A percentile compares a stretch with the other conserved stretches of the same genome.
phyloP scores from a whole-genome alignment of 208 protist genomes.

The Acanthamoeba castellanii region DNA sequence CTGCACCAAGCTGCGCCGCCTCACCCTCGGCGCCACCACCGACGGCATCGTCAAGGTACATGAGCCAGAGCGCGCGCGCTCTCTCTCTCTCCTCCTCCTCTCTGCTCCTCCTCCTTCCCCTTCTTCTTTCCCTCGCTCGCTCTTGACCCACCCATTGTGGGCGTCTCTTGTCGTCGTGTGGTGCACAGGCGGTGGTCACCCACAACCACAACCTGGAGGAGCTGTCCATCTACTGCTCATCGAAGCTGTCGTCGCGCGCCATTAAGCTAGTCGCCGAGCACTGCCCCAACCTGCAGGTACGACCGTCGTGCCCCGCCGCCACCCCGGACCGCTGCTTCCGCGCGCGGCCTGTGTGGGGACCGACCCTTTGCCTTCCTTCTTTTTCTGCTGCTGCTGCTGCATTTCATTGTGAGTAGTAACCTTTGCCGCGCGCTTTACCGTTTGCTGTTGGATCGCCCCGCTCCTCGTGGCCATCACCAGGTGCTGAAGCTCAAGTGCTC shows the following conservation, averaged over 20 bases:
- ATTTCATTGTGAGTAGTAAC: neutral
- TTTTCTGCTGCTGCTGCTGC: neutral
- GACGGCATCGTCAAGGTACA: constrained; percentile 49
- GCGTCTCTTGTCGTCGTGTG: too few species aligned
- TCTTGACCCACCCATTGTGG: too few species aligned
- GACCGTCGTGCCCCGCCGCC: neutral
- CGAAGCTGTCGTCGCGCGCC: constrained; percentile 43
- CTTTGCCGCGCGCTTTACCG: neutral
- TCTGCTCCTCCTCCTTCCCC: neutral
- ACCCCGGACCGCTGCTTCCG: neutral
- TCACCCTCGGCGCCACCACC: constrained; percentile 62
- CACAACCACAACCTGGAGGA: constrained; percentile 62
- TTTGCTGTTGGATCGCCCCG: too few species aligned
- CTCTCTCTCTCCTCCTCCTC: neutral
- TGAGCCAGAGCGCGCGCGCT: neutral
- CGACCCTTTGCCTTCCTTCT: neutral
- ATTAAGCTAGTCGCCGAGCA: constrained; percentile 63
- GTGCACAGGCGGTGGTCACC: neutral
- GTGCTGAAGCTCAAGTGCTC: constrained; percentile 70
- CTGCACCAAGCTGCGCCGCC: neutral
- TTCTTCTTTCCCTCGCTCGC: neutral
- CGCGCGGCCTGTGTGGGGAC: too few species aligned
- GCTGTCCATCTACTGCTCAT: constrained; percentile 58
- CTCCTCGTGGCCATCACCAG: neutral
- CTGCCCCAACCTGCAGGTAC: constrained; percentile 47